Evolutionary conservation across 2,329 filamentous ascomycete species (phyloP), one percentile per base, ranked within the genome.

Genomic region (Ophiostoma pallidulum): DNA sequence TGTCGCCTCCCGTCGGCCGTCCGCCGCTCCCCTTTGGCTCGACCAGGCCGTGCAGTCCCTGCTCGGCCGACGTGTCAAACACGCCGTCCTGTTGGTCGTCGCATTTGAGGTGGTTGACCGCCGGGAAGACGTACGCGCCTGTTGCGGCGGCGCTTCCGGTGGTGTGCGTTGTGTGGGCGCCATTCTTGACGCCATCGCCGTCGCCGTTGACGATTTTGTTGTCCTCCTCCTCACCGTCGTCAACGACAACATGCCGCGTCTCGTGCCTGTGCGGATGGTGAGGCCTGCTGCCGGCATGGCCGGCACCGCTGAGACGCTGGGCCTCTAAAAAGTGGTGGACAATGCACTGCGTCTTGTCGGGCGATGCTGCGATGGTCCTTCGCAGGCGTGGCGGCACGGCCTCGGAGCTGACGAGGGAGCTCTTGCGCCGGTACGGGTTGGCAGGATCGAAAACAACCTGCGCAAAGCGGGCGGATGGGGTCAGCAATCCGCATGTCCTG

Each of bases 281-380:
- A n/a, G n/a, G n/a, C n/a, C n/a, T n/a, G n/a, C n/a, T n/a, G n/a
- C n/a, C n/a, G n/a, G n/a, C n/a, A n/a, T n/a, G n/a, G n/a, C n/a
- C n/a, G n/a, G n/a, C n/a, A 26, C 20, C 14, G 18, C 54, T 61
- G 16, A 59, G 63, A 47, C 69, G 68, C 58, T 82, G 77, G 40
- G 64, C 71, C 45, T 82, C 78, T 51, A 84, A 69, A 43, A 83
- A 71, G 48, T 81, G 75, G 59, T 84, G 80, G 28, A 84, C 80
- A 32, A 82, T 70, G 55, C 80, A 84, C 57, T 80, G 75, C 12
- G 74, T 74, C 54, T 71, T 70, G 51, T 64, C 51, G 0, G 4
- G 28, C 33, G 48, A 52, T n/a, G 43, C 26, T 62, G 36, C 60
- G 57, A 7, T n/a, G n/a, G n/a, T n/a, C n/a, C n/a, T n/a, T n/a